Base-by-base conservation (phyloP, 1,284 basidiomycete genomes). In the Leccinum pallidistipes region DNA sequence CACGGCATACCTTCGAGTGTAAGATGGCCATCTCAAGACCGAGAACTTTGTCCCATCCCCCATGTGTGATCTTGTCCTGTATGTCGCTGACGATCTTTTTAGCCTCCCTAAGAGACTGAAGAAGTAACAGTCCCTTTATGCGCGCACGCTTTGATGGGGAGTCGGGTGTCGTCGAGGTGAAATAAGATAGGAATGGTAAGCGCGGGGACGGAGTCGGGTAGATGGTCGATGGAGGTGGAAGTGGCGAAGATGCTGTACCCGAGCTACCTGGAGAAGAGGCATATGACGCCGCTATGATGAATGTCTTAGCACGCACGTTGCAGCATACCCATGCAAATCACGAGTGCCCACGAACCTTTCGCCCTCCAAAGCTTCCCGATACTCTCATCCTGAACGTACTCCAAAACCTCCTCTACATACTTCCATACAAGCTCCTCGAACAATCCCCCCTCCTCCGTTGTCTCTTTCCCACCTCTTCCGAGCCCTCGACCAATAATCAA, bases 21-120 rank as follows among this genome's bases (percentile, higher is more conserved):
- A 96, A 78, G 38, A 97, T 85, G 0, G 92, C 92, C 24, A 87
- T 74, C 72, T 97, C 95, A 14, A 92, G 80, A 34, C 79, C 79
- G 2, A 96, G 79, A 3, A 86, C 72, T 55, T 83, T 83, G 57
- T 81, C 78, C 56, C 64, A 72, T 7, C 65, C 65, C 12, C 62
- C 58, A 7, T 49, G 24, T 1, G 18, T 58, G 38, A 75, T 63
- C 45, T 49, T 67, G 36, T 66, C 66, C 34, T 65, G 69, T 57
- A 73, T 63, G 16, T 64, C 65, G 27, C 61, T 60, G 51, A 65
- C 61, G 5, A 67, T 32, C 74, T 76, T 43, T 74, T 73, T 56
- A 71, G 76, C 67, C 76, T 81, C 75, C 31, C 14, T 56, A 12
- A 74, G 60, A n/a, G 68, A 87, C 86, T 94, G 89, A 1, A 97